Evolutionary conservation across 179 eudicot species (phyloP).

Genomic region (Sideroxylon spinosum): DNA sequence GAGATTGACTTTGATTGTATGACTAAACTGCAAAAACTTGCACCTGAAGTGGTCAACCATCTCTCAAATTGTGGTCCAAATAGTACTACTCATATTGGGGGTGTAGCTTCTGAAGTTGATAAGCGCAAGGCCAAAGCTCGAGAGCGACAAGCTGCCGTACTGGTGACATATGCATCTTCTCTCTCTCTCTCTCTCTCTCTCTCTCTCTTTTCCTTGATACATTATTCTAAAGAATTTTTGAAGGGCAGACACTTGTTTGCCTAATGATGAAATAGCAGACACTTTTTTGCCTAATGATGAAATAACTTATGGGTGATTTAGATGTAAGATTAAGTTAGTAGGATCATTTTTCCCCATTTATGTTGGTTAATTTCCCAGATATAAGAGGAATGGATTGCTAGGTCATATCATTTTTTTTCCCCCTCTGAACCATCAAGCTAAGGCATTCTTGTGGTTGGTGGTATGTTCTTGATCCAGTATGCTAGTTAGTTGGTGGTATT

Average conservation of each 20-base stretch:
- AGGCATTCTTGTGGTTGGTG: background rate
- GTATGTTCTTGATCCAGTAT: background rate
- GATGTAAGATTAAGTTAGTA: background rate
- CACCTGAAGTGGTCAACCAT: constrained; percentile 69
- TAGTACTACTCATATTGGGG: constrained; percentile 25
- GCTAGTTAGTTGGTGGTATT: background rate
- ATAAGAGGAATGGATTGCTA: background rate
- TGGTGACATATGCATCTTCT: constrained; percentile 48
- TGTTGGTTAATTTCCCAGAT: background rate
- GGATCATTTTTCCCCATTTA: background rate
- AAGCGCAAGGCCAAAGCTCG: constrained; percentile 90
- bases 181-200: too few relatives aligned
- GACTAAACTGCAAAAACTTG: constrained; percentile 53
- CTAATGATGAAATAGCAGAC: background rate
- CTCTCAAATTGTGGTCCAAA: constrained; percentile 28
- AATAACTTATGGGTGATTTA: background rate
- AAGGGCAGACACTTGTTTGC: background rate
- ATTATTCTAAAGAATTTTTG: background rate
- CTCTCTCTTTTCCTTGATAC: constrained; percentile 7
- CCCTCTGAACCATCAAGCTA: background rate
- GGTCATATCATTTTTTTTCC: background rate
- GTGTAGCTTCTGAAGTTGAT: constrained; percentile 48
- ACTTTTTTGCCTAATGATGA: background rate
- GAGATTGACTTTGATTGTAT: constrained; percentile 66
- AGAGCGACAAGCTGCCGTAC: constrained; percentile 86